These are phyloP conservation scores for Lupinus albus DNA, from an alignment of 306 rosid species.

Conservation along the genomic window DNA sequence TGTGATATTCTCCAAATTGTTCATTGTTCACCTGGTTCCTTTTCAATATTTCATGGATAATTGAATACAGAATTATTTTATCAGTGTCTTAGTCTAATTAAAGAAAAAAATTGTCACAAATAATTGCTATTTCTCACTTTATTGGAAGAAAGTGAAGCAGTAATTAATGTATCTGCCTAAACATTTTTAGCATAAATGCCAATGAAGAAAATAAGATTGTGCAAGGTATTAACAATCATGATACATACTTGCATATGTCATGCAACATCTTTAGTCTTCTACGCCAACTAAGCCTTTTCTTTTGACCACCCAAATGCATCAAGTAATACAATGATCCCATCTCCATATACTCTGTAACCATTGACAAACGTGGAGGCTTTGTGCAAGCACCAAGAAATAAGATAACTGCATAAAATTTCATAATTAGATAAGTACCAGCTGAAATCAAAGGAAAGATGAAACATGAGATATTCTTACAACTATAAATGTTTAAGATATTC, in stretches of 20 bases:
- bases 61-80: neutral
- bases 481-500: slow-evolving; percentile 11
- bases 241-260: slow-evolving; percentile 84
- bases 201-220: slow-evolving; percentile 27
- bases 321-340: slow-evolving; percentile 90
- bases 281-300: slow-evolving; percentile 92
- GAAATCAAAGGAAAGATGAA: slow-evolving; percentile 32
- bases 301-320: slow-evolving; percentile 91
- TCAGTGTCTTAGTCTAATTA: slow-evolving; percentile 3
- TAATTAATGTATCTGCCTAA: neutral
- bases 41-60: neutral
- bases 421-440: slow-evolving; percentile 35
- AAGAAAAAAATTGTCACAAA: slow-evolving; percentile 3
- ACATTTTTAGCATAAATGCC: slow-evolving; percentile 31
- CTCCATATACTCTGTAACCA: slow-evolving; percentile 98
- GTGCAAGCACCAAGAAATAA: slow-evolving; percentile 99
- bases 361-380: slow-evolving; percentile 92
- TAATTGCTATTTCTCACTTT: neutral
- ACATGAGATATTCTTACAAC: slow-evolving; percentile 26
- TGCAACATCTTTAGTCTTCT: slow-evolving; percentile 84
- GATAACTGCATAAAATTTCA: slow-evolving; percentile 69
- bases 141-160: slow-evolving; percentile 20
- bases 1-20: neutral
- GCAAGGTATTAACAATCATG: slow-evolving; percentile 26
- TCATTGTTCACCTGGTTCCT: neutral